A percentile compares a stretch with the other conserved stretches of the same genome.
Conservation (phyloP, 148 eudicot species). For the Euryodendron excelsum region DNA sequence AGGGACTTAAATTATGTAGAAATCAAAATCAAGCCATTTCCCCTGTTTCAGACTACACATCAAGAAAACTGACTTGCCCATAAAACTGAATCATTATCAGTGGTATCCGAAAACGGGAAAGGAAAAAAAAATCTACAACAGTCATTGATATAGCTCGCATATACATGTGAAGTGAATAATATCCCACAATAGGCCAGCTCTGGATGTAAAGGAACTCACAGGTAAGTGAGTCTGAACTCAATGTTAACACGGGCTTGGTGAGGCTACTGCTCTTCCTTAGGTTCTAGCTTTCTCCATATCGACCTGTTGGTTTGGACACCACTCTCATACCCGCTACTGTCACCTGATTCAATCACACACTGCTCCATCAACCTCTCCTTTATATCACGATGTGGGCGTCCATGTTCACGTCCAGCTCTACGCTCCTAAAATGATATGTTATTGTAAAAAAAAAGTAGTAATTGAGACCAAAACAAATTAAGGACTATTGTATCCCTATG, state of each 20-base stretch:
- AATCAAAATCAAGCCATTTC: background rate
- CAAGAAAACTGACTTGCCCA: background rate
- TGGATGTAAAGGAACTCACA: conserved; percentile 3
- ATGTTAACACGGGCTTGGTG: background rate
- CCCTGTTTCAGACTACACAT: background rate
- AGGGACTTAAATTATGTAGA: background rate
- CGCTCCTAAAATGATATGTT: conserved; percentile 46
- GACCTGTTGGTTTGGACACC: conserved; percentile 42
- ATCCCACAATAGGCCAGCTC: background rate
- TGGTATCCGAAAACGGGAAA: background rate
- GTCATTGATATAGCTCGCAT: background rate
- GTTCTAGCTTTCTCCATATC: conserved; percentile 45
- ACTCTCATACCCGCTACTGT: conserved; percentile 84
- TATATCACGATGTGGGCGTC: conserved; percentile 25
- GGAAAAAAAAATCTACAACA: conserved; percentile 2
- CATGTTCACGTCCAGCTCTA: conserved; percentile 45
- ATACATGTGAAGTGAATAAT: conserved; percentile 11
- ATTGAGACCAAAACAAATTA: too few species aligned
- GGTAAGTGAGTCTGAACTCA: background rate
- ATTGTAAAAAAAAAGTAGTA: background rate
- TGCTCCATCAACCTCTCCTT: conserved; percentile 47
- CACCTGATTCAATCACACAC: conserved; percentile 59
- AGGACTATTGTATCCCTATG: background rate
- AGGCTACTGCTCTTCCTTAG: conserved; percentile 35
- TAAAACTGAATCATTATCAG: background rate